Evolutionary conservation across 139 green algal species (phyloP).

Genomic region (Coelastrella sp.): DNA sequence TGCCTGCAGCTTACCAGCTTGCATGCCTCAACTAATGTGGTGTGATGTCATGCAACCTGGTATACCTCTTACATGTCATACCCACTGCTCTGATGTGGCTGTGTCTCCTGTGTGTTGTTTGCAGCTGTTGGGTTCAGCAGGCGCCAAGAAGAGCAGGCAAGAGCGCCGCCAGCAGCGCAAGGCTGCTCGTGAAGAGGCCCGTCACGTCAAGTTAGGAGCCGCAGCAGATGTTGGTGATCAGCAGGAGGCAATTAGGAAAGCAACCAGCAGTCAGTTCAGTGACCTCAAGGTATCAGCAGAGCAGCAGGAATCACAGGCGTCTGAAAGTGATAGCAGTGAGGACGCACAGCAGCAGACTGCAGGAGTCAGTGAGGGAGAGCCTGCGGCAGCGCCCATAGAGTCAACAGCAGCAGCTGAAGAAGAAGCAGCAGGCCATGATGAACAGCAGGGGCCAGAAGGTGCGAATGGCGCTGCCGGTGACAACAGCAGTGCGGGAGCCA

Average conservation of each 20-base stretch:
- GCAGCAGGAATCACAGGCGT: neutral
- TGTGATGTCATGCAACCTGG: too few relatives aligned
- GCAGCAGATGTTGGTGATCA: constrained; percentile 4
- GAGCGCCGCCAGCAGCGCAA: constrained; percentile 78
- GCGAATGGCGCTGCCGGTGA: neutral
- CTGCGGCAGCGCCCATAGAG: neutral
- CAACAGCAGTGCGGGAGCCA: constrained; percentile 33
- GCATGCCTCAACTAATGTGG: too few relatives aligned
- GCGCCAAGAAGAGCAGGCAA: constrained; percentile 74
- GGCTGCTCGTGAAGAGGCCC: constrained; percentile 58
- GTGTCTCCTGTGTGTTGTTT: neutral
- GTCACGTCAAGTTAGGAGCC: constrained; percentile 14
- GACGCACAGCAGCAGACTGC: constrained; percentile 42
- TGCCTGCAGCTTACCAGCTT: too few relatives aligned
- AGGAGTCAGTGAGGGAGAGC: constrained; percentile 48
- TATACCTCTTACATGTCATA: too few relatives aligned
- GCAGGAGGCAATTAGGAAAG: constrained; percentile 64
- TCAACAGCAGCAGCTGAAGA: neutral
- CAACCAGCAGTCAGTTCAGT: constrained; percentile 66
- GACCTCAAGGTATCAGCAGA: neutral
- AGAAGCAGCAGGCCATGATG: neutral
- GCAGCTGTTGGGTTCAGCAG: constrained; percentile 56
- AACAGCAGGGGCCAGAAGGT: neutral
- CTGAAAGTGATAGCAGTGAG: neutral
- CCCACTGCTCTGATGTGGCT: neutral